These are phyloP conservation scores for Epicoccum nigrum DNA, from an alignment of 2,329 filamentous ascomycete species.

Conservation along the genomic window DNA sequence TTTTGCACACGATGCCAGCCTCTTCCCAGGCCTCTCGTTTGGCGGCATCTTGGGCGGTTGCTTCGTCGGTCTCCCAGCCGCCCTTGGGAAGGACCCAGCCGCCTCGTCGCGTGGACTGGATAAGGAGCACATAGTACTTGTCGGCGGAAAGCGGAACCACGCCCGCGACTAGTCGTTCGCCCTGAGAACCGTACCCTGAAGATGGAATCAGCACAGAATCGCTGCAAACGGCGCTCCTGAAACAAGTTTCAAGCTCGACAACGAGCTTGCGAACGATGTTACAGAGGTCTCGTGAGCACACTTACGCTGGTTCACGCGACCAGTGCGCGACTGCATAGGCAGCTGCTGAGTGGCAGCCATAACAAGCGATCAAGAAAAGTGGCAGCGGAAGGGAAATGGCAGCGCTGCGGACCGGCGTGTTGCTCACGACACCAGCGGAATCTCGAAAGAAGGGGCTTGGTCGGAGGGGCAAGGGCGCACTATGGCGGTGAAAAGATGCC, in stretches of 20 bases:
- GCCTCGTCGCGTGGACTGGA: slow-evolving; percentile 88
- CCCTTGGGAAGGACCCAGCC: slow-evolving; percentile 98
- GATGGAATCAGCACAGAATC: slow-evolving; percentile 19
- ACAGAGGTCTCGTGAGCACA: slow-evolving; percentile 43
- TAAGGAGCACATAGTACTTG: slow-evolving; percentile 86
- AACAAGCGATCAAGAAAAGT: slow-evolving; percentile 19
- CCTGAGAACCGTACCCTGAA: slow-evolving; percentile 86
- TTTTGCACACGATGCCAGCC: slow-evolving; percentile 85
- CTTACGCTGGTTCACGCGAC: slow-evolving; percentile 82
- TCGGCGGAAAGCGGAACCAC: slow-evolving; percentile 88
- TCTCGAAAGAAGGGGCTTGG: slow-evolving; percentile 19
- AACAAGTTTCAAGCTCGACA: slow-evolving; percentile 3
- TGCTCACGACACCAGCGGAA: slow-evolving; percentile 18
- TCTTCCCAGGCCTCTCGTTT: slow-evolving; percentile 97
- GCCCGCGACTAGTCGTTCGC: slow-evolving; percentile 93
- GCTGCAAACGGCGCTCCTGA: slow-evolving; percentile 6
- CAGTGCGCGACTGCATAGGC: slow-evolving; percentile 71
- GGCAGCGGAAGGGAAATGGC: slow-evolving; percentile 4
- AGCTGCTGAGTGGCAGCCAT: slow-evolving; percentile 56
- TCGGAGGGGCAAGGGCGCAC: slow-evolving; percentile 24
- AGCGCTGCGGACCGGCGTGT: slow-evolving; percentile 21
- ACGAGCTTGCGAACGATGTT: slow-evolving; percentile 15
- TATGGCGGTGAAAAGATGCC: slow-evolving; percentile 35
- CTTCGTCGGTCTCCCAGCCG: slow-evolving; percentile 95
- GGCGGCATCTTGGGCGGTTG: slow-evolving; percentile 80